These are phyloP conservation scores for Bidens hawaiensis DNA, from an alignment of 140 eudicot genomes.

Conservation along the genomic window DNA sequence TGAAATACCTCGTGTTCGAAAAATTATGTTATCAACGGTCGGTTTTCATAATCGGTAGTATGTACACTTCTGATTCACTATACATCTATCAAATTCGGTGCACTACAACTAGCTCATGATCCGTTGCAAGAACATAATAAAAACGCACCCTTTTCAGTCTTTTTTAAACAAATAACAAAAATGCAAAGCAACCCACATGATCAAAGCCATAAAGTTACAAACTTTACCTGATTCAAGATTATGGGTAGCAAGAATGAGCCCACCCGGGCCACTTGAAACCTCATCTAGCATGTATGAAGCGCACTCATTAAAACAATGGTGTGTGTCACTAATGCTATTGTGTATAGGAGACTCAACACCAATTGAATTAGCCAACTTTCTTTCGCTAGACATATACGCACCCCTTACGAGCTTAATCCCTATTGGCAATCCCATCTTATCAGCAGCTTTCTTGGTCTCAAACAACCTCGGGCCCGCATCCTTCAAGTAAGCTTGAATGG, in stretches of 20 bases:
- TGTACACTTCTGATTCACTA: constrained; percentile 35
- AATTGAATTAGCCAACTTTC: constrained; percentile 45
- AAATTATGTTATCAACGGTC: constrained; percentile 16
- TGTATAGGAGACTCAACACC: constrained; percentile 77
- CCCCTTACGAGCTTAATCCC: constrained; percentile 92
- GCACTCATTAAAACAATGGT: constrained; percentile 63
- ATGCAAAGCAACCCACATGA: not conserved
- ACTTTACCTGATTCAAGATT: constrained; percentile 79
- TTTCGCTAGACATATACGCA: constrained; percentile 76
- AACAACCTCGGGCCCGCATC: constrained; percentile 70
- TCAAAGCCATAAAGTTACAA: constrained; percentile 1
- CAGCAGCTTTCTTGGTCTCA: constrained; percentile 66
- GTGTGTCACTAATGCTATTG: constrained; percentile 47
- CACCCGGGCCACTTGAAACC: constrained; percentile 59
- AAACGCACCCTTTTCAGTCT: not conserved
- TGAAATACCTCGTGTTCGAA: constrained; percentile 34
- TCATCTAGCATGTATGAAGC: constrained; percentile 76
- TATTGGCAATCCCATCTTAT: constrained; percentile 63
- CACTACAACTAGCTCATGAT: constrained; percentile 21
- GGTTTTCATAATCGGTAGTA: constrained; percentile 10
- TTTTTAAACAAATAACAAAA: not conserved
- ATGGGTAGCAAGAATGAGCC: constrained; percentile 82
- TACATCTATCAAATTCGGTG: constrained; percentile 29
- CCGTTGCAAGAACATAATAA: not conserved
- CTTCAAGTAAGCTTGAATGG: constrained; percentile 76